Evolutionary conservation across 2,329 filamentous ascomycete genomes (phyloP).

Genomic region (Diaporthe ampelina): DNA sequence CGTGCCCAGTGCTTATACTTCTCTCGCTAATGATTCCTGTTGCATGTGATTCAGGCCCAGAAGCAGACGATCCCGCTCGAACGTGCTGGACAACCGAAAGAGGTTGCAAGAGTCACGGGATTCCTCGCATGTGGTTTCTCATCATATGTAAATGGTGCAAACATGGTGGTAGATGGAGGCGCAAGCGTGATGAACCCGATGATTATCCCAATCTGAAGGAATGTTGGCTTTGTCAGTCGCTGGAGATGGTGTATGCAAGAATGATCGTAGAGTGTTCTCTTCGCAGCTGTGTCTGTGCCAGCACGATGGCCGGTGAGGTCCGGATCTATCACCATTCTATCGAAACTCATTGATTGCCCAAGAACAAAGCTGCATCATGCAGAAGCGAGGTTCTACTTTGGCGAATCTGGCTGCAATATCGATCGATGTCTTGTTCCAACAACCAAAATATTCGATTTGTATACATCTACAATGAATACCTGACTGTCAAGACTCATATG

Average conservation of each 20-base stretch:
- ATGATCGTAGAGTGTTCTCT: neutral
- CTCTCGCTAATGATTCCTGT: neutral
- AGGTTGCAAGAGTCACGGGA: slow-evolving; percentile 72
- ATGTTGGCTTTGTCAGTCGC: neutral
- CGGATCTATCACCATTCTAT: neutral
- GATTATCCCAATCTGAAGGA: slow-evolving; percentile 34
- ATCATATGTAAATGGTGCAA: slow-evolving; percentile 73
- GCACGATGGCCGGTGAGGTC: neutral
- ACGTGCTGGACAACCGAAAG: slow-evolving; percentile 67
- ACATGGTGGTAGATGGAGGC: slow-evolving; percentile 74
- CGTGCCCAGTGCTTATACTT: neutral
- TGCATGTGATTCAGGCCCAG: slow-evolving; percentile 52
- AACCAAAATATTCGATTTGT: neutral
- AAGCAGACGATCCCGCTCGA: slow-evolving; percentile 69
- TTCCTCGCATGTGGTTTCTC: slow-evolving; percentile 75
- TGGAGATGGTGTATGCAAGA: neutral
- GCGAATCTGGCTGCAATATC: neutral
- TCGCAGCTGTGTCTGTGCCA: no score
- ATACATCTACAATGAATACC: neutral
- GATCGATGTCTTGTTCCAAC: no score
- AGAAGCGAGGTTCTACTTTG: no score
- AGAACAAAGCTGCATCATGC: no score
- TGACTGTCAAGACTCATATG: neutral
- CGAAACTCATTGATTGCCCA: neutral
- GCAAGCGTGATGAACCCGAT: slow-evolving; percentile 49